Conservation (phyloP, 2,329 filamentous ascomycete genomes). For the Dothistroma septosporum region DNA sequence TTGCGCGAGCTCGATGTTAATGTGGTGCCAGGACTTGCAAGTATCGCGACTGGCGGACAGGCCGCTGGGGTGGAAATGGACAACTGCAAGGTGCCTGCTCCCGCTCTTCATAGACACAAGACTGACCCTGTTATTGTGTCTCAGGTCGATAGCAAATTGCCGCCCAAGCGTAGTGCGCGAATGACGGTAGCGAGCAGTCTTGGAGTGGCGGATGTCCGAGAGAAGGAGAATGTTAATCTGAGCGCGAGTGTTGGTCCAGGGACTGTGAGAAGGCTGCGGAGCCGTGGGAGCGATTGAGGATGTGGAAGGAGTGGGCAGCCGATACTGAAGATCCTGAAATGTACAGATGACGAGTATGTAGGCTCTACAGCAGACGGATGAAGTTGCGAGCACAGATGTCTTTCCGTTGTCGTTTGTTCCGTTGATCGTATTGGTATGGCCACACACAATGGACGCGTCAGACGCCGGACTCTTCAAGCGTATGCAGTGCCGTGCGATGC, state of each 20-base stretch:
- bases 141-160: constrained; percentile 40
- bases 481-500: not conserved
- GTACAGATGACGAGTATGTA: not conserved
- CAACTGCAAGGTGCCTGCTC: constrained; percentile 25
- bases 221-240: constrained; percentile 39
- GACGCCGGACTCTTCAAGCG: too few relatives aligned
- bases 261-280: constrained; percentile 44
- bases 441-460: too few relatives aligned
- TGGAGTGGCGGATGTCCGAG: constrained; percentile 29
- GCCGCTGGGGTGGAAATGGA: constrained; percentile 31
- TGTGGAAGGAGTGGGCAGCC: not conserved
- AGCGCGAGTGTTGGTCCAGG: constrained; percentile 37
- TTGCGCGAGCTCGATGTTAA: constrained; percentile 50
- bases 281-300: constrained; percentile 21
- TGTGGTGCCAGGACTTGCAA: constrained; percentile 23
- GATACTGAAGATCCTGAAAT: not conserved
- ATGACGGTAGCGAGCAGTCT: constrained; percentile 40
- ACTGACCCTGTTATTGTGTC: constrained; percentile 30
- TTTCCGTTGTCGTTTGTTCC: too few relatives aligned
- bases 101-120: constrained; percentile 44
- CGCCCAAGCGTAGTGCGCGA: constrained; percentile 38
- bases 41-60: constrained; percentile 21
- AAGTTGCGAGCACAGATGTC: not conserved
- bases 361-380: not conserved
- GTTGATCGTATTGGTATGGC: too few relatives aligned